These are phyloP conservation scores for Tuber borchii DNA, from an alignment of 495 filamentous ascomycete species.

Conservation along the genomic window DNA sequence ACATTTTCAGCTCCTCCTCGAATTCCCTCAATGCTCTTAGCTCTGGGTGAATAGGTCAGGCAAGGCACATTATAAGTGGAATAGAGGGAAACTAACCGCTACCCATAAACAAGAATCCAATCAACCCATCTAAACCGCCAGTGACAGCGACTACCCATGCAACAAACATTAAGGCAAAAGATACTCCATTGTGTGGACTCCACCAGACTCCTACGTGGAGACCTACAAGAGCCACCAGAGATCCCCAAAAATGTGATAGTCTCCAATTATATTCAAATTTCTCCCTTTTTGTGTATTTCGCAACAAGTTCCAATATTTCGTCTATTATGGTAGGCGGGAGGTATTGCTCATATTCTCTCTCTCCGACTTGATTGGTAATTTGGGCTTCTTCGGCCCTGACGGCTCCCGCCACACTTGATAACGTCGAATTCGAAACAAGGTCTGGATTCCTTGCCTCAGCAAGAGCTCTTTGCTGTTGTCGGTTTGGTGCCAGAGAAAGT, in stretches of 20 bases:
- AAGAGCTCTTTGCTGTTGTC: conserved; percentile 22
- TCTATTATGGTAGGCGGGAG: conserved; percentile 59
- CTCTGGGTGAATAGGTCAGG: conserved; percentile 44
- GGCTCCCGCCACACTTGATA: conserved; percentile 31
- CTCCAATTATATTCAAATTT: conserved; percentile 62
- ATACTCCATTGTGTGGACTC: conserved; percentile 63
- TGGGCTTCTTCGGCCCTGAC: conserved; percentile 34
- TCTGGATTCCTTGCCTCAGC: conserved; percentile 18
- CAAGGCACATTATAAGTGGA: background rate
- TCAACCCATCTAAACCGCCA: conserved; percentile 74
- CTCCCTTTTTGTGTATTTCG: conserved; percentile 62
- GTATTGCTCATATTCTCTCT: conserved; percentile 30
- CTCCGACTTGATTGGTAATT: conserved; percentile 34
- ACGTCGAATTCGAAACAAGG: conserved; percentile 29
- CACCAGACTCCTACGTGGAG: conserved; percentile 82
- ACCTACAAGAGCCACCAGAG: conserved; percentile 57
- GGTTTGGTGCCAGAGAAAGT: conserved; percentile 43
- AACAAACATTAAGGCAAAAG: conserved; percentile 73
- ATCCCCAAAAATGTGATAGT: conserved; percentile 62
- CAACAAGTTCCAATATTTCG: conserved; percentile 61
- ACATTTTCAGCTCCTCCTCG: conserved; percentile 77
- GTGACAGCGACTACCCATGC: conserved; percentile 67
- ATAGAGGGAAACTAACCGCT: conserved; percentile 47
- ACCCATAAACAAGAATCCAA: conserved; percentile 78
- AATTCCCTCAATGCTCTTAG: conserved; percentile 83